Percentiles rank a stretch among this genome's conserved stretches.
Evolutionary conservation across 202 grass and related monocot genomes (phyloP).

Genomic region (Schoenoplectus tabernaemontani): DNA sequence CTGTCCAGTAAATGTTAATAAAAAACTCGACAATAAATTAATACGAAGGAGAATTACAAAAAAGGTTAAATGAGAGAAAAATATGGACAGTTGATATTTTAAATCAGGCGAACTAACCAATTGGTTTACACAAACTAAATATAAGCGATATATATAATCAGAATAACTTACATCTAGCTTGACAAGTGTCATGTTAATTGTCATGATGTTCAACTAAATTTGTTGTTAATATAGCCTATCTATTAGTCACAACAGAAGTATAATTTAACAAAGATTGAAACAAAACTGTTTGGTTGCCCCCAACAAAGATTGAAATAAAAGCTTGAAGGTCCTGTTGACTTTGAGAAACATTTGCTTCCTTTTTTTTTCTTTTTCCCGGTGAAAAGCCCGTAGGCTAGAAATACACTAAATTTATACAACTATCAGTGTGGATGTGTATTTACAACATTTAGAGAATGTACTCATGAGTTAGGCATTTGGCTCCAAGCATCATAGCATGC

Average conservation of each 20-base stretch:
- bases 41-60: no score
- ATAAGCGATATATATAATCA: no score
- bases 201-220: no score
- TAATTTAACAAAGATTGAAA: background rate
- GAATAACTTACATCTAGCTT: no score
- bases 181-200: no score
- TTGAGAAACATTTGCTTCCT: background rate
- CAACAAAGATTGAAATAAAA: background rate
- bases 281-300: background rate
- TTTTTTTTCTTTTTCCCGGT: background rate
- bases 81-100: no score
- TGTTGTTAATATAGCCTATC: background rate
- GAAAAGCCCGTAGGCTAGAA: background rate
- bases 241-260: background rate
- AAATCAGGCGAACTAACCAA: no score
- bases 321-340: background rate
- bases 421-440: background rate
- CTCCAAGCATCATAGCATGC: background rate
- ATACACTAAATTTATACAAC: background rate
- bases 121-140: no score
- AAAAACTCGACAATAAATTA: no score
- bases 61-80: no score
- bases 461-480: background rate
- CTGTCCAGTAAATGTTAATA: no score
- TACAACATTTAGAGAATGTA: slow-evolving; percentile 4